Conservation (phyloP, 2,329 filamentous ascomycete genomes). For the Cercospora brassicicola region DNA sequence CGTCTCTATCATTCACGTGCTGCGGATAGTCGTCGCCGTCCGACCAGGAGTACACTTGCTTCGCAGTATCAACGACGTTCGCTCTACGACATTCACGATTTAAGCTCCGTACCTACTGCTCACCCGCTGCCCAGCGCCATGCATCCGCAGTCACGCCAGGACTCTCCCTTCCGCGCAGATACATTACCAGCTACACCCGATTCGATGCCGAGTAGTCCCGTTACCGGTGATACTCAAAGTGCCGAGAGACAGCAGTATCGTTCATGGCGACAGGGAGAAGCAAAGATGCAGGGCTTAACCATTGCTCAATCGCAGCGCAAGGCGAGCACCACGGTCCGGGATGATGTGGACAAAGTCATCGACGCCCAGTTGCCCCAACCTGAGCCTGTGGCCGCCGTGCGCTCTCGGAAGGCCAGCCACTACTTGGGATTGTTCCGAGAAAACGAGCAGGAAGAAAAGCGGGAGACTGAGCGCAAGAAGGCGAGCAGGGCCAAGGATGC, state of each 20-base stretch:
- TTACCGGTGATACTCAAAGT: slow-evolving; percentile 31
- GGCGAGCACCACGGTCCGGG: slow-evolving; percentile 34
- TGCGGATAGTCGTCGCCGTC: slow-evolving; percentile 4
- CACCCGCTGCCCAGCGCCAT: slow-evolving; percentile 13
- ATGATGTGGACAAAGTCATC: slow-evolving; percentile 60
- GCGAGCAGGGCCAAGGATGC: slow-evolving; percentile 34
- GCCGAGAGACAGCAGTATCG: slow-evolving; percentile 50
- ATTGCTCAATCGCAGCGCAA: slow-evolving; percentile 41
- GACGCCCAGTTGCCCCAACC: slow-evolving; percentile 62
- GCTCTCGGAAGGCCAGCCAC: slow-evolving; percentile 66
- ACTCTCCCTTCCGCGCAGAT: slow-evolving; percentile 19
- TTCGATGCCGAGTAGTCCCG: slow-evolving; percentile 10
- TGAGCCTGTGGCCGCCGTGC: slow-evolving; percentile 55
- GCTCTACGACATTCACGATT: slow-evolving; percentile 36
- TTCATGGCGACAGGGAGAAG: slow-evolving; percentile 52
- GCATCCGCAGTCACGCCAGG: slow-evolving; percentile 15
- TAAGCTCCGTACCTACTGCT: slow-evolving; percentile 17
- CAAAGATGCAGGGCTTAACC: slow-evolving; percentile 43
- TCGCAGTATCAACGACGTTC: slow-evolving; percentile 35
- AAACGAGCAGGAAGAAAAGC: slow-evolving; percentile 56
- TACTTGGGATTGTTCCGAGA: slow-evolving; percentile 66
- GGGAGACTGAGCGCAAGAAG: slow-evolving; percentile 52
- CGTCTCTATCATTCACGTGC: slow-evolving; percentile 13
- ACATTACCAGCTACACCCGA: slow-evolving; percentile 27
- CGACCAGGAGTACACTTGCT: slow-evolving; percentile 26